These are phyloP conservation scores for Cyberlindnera japonica DNA, from an alignment of 805 yeast species.

Conservation along the genomic window DNA sequence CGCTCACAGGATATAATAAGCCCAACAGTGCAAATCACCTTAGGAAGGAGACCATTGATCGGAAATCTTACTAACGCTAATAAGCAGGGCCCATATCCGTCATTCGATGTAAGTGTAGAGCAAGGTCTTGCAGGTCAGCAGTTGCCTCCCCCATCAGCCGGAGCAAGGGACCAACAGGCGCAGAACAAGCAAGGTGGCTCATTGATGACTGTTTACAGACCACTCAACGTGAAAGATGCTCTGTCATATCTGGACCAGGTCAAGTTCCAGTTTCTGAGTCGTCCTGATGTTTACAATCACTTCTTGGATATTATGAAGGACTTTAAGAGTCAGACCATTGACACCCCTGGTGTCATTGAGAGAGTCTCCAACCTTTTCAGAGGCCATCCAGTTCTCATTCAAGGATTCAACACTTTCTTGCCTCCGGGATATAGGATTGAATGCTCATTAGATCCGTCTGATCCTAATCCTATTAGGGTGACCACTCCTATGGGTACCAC, in stretches of 20 bases:
- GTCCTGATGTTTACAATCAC: slow-evolving; percentile 94
- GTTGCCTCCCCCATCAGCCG: slow-evolving; percentile 5
- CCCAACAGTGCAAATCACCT: background rate
- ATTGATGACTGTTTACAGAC: slow-evolving; percentile 47
- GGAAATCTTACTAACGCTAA: slow-evolving; percentile 1
- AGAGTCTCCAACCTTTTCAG: slow-evolving; percentile 86
- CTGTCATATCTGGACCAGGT: slow-evolving; percentile 93
- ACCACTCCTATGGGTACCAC: slow-evolving; percentile 95
- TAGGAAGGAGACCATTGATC: too few species aligned
- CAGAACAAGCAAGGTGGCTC: slow-evolving; percentile 12
- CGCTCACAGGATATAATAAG: too few species aligned
- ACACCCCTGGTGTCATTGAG: slow-evolving; percentile 98
- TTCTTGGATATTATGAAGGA: slow-evolving; percentile 98
- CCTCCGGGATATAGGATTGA: slow-evolving; percentile 96
- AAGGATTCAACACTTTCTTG: slow-evolving; percentile 94
- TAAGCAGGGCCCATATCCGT: background rate
- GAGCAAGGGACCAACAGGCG: slow-evolving; percentile 7
- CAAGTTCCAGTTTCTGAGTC: slow-evolving; percentile 83
- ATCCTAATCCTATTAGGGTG: slow-evolving; percentile 88
- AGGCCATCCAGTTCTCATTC: slow-evolving; percentile 91
- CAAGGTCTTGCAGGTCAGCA: slow-evolving; percentile 12
- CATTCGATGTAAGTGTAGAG: background rate
- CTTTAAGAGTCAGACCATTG: slow-evolving; percentile 91
- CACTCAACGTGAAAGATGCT: slow-evolving; percentile 94
- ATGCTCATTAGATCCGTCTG: slow-evolving; percentile 84